Percentiles rank a stretch among this genome's conserved stretches.
These are phyloP conservation scores for Dentiscutata heterogama DNA, from an alignment of 371 early-diverging fungal species.

Conservation along the genomic window DNA sequence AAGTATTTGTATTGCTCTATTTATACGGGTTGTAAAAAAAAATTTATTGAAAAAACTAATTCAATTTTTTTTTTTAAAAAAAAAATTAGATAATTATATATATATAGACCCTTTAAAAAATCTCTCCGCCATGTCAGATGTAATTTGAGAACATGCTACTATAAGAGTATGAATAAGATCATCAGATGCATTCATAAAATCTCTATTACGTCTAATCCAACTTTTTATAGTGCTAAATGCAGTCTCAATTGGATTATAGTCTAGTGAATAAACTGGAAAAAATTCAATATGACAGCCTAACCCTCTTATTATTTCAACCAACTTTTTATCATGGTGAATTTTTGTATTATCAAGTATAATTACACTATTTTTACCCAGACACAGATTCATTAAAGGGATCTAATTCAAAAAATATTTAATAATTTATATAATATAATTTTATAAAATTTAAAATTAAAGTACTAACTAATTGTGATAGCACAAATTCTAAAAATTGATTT, in stretches of 20 bases:
- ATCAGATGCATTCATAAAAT: background rate
- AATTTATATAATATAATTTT: background rate
- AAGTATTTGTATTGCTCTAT: too few relatives aligned
- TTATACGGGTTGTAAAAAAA: too few relatives aligned
- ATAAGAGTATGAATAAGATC: background rate
- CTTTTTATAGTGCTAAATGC: constrained; percentile 29
- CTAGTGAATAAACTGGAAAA: constrained; percentile 15
- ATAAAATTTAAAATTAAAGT: background rate
- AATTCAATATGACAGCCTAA: constrained; percentile 5
- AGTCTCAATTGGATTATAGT: constrained; percentile 22
- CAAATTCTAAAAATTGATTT: background rate
- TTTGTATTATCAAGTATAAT: constrained; percentile 2
- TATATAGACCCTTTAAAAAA: background rate
- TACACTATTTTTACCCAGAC: constrained; percentile 5
- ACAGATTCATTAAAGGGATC: background rate
- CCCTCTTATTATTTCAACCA: background rate
- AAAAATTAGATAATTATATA: background rate
- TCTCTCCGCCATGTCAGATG: background rate
- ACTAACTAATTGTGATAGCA: constrained; percentile 4
- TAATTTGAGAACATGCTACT: constrained; percentile 23
- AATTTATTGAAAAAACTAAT: too few relatives aligned
- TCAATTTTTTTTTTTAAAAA: too few relatives aligned
- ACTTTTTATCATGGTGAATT: constrained; percentile 19
- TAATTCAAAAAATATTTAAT: background rate
- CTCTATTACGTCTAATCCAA: background rate